Conservation (phyloP, 352 stramenopile genomes). For the Achlya hypogyna region DNA sequence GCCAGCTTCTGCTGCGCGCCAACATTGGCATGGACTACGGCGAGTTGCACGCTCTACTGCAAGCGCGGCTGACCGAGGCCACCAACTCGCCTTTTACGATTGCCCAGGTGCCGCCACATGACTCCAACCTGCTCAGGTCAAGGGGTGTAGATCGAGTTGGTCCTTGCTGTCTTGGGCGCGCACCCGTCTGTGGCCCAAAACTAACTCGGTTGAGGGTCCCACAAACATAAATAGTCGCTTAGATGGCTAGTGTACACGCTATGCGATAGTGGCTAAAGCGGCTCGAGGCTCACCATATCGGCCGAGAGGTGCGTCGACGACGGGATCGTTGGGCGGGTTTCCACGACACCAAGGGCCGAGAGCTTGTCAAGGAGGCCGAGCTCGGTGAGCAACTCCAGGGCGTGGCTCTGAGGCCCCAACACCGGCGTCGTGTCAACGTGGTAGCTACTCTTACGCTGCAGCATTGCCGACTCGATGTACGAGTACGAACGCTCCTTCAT, state of each 20-base stretch:
- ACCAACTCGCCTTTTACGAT: too few relatives aligned
- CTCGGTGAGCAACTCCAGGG: neutral
- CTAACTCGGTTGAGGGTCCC: too few relatives aligned
- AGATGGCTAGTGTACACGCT: too few relatives aligned
- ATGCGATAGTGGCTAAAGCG: neutral
- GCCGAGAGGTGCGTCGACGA: neutral
- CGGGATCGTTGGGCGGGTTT: neutral
- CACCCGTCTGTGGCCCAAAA: too few relatives aligned
- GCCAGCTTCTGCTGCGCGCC: conserved; percentile 61
- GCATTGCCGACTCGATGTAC: neutral
- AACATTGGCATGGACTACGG: conserved; percentile 73
- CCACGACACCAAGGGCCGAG: neutral
- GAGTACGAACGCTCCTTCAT: conserved; percentile 4
- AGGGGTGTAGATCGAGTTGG: too few relatives aligned
- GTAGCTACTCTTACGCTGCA: neutral
- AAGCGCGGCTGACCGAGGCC: conserved; percentile 41
- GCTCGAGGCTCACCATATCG: neutral
- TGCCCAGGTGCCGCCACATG: too few relatives aligned
- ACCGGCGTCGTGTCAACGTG: neutral
- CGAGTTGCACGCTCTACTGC: conserved; percentile 51
- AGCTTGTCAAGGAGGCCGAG: neutral
- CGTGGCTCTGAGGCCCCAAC: too few relatives aligned
- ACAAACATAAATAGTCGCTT: too few relatives aligned
- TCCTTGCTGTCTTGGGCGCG: too few relatives aligned
- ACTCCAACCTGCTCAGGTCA: too few relatives aligned